phyloP scores from a whole-genome alignment of 139 green algal genomes.

The Zygnema circumcarinatum region DNA sequence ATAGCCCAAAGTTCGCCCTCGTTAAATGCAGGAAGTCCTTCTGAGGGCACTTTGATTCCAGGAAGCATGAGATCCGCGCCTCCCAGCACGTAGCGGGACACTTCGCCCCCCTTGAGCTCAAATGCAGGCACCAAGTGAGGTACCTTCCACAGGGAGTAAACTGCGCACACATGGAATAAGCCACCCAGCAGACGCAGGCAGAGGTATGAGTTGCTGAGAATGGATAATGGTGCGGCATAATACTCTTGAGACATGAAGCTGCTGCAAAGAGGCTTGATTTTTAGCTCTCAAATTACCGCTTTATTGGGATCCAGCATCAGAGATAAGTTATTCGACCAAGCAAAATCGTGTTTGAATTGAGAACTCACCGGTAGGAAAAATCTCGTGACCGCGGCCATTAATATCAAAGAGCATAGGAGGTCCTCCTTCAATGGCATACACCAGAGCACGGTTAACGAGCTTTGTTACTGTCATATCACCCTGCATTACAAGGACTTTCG shows the following conservation, averaged over 20 bases:
- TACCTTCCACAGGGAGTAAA: slow-evolving; percentile 58
- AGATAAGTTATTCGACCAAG: no score
- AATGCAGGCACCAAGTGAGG: slow-evolving; percentile 52
- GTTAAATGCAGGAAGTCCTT: slow-evolving; percentile 35
- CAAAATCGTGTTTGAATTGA: no score
- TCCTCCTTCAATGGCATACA: slow-evolving; percentile 44
- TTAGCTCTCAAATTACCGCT: no score
- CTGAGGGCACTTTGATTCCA: slow-evolving; percentile 52
- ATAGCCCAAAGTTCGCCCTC: slow-evolving; percentile 52
- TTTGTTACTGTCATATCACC: slow-evolving; percentile 38
- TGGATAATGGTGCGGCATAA: neutral
- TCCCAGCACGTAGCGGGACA: slow-evolving; percentile 40
- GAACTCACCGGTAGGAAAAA: slow-evolving; percentile 55
- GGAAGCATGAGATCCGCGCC: slow-evolving; percentile 62
- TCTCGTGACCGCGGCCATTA: slow-evolving; percentile 29
- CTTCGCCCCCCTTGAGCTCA: slow-evolving; percentile 46
- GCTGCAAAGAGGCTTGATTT: no score
- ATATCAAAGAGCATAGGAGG: slow-evolving; percentile 57
- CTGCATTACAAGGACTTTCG: slow-evolving; percentile 16
- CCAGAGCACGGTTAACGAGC: slow-evolving; percentile 47
- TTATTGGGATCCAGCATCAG: no score
- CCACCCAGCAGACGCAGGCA: neutral
- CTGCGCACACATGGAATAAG: neutral
- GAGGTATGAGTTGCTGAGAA: no score
- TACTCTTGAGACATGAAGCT: neutral